Evolutionary conservation across 805 yeast species (phyloP).

Genomic region (Candida boleticola): DNA sequence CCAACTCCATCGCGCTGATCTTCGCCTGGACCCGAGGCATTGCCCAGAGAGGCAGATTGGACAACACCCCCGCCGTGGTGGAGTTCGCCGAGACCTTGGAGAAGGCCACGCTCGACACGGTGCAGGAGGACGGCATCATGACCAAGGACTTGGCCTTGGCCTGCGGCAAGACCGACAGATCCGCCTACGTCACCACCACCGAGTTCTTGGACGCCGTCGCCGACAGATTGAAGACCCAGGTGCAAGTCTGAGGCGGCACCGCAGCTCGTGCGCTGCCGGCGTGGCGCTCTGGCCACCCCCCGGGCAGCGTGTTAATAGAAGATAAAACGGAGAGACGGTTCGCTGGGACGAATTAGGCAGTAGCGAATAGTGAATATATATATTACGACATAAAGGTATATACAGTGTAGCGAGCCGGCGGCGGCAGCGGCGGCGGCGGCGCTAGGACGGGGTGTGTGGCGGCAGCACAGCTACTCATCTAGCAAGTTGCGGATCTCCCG

Average conservation of each 20-base stretch:
- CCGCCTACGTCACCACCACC: conserved; percentile 66
- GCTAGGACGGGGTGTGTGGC: too few species aligned
- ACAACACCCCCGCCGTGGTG: conserved; percentile 67
- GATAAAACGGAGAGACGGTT: too few species aligned
- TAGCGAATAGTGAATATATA: background rate
- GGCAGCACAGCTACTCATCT: background rate
- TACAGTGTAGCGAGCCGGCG: too few species aligned
- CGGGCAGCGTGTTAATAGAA: too few species aligned
- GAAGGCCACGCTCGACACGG: conserved; percentile 68
- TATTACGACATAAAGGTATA: too few species aligned
- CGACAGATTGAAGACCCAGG: conserved; percentile 42
- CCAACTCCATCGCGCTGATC: conserved; percentile 82
- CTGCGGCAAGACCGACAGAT: conserved; percentile 58
- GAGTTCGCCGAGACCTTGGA: conserved; percentile 66
- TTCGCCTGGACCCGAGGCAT: conserved; percentile 88
- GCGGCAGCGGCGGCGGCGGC: too few species aligned
- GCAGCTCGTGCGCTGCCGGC: too few species aligned
- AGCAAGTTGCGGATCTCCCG: conserved; percentile 9
- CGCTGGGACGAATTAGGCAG: too few species aligned
- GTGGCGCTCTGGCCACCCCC: too few species aligned
- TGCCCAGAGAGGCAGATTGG: conserved; percentile 77
- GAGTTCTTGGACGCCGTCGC: conserved; percentile 80
- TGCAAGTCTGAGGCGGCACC: background rate
- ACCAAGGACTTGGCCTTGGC: conserved; percentile 81
- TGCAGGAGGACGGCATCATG: conserved; percentile 72